Conservation (phyloP, 495 filamentous ascomycete species). For the Halenospora varia region DNA sequence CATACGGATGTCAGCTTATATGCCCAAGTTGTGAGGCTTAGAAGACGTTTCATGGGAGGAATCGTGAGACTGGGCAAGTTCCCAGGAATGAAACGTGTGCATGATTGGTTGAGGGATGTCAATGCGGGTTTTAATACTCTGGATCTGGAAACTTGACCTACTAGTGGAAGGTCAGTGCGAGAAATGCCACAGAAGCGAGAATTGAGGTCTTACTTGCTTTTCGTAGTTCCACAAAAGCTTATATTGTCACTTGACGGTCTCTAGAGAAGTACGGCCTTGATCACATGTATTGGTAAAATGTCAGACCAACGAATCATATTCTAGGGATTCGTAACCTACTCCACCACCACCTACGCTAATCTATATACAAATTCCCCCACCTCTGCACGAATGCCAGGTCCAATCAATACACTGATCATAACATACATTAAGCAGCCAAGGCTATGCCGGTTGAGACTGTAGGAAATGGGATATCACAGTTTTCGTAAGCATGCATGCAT, state of each 20-base stretch:
- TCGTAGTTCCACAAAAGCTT: too few relatives aligned
- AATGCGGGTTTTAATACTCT: slow-evolving; percentile 4
- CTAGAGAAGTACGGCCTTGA: background rate
- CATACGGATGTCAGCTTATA: background rate
- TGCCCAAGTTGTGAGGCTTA: background rate
- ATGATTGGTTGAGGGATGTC: slow-evolving; percentile 7
- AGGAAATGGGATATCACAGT: slow-evolving; percentile 20
- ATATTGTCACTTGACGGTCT: background rate
- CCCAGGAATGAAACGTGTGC: background rate
- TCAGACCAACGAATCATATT: background rate
- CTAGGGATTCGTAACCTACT: background rate
- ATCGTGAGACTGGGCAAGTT: background rate
- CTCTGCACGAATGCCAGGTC: background rate
- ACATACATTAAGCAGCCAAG: slow-evolving; percentile 15
- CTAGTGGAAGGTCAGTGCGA: too few relatives aligned
- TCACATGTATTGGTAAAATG: background rate
- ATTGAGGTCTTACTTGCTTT: too few relatives aligned
- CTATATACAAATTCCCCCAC: slow-evolving; percentile 12
- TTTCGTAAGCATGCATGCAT: slow-evolving; percentile 18
- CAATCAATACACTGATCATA: slow-evolving; percentile 6
- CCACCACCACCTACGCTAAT: background rate
- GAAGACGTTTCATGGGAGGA: background rate
- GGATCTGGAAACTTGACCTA: background rate
- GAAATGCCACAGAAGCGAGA: too few relatives aligned
- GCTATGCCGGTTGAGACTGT: background rate